These are phyloP conservation scores for Filobasidium uniguttulatum DNA, from an alignment of 1,284 basidiomycete species.

Conservation along the genomic window DNA sequence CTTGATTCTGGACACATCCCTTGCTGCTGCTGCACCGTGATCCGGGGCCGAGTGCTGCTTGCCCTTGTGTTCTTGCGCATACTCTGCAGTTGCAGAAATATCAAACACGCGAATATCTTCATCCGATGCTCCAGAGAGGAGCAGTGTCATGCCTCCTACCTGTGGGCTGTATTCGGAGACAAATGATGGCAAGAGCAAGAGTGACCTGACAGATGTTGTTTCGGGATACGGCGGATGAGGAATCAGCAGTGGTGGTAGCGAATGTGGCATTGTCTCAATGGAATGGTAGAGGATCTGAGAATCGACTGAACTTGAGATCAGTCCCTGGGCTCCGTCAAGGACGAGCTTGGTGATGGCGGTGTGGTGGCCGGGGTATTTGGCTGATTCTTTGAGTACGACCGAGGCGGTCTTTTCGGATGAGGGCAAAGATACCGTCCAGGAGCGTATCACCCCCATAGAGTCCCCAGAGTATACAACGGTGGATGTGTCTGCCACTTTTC, in stretches of 20 bases:
- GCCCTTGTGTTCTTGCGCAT: constrained; percentile 10
- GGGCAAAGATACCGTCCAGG: constrained; percentile 25
- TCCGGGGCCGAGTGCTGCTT: neutral
- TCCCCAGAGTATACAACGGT: constrained; percentile 73
- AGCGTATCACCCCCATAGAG: constrained; percentile 67
- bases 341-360: constrained; percentile 19
- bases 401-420: constrained; percentile 11
- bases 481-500: no score
- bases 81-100: constrained; percentile 45
- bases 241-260: constrained; percentile 44
- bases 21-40: constrained; percentile 10
- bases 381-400: neutral
- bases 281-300: constrained; percentile 56
- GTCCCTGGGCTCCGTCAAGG: constrained; percentile 37
- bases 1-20: constrained; percentile 48
- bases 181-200: constrained; percentile 54
- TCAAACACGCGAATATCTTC: constrained; percentile 57
- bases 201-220: constrained; percentile 43
- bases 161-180: no score
- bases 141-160: constrained; percentile 48
- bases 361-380: neutral
- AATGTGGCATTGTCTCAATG: constrained; percentile 19
- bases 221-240: constrained; percentile 45
- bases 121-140: constrained; percentile 60
- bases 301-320: constrained; percentile 60